Conservation (phyloP, 1,139 yeast species). For the Yamadazyma triangularis region DNA sequence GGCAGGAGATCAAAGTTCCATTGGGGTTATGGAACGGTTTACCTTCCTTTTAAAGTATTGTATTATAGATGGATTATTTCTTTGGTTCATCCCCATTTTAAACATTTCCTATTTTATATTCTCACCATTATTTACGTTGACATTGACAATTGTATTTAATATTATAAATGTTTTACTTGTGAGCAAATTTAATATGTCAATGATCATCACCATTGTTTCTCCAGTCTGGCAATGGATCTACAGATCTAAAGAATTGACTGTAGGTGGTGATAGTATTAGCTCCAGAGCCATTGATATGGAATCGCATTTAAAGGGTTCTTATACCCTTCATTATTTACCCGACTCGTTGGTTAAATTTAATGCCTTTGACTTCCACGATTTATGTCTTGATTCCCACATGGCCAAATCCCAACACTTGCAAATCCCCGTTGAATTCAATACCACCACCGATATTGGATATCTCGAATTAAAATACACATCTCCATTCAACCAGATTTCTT, state of each 20-base stretch:
- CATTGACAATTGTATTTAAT: constrained; percentile 35
- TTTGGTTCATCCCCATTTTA: constrained; percentile 67
- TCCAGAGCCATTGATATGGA: constrained; percentile 53
- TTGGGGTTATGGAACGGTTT: constrained; percentile 36
- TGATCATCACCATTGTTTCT: constrained; percentile 26
- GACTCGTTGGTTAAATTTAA: constrained; percentile 85
- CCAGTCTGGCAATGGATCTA: constrained; percentile 48
- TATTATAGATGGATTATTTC: constrained; percentile 63
- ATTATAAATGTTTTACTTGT: constrained; percentile 39
- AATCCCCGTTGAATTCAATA: constrained; percentile 77
- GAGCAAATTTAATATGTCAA: constrained; percentile 32
- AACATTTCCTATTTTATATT: constrained; percentile 72
- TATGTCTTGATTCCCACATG: constrained; percentile 52
- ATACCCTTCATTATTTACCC: constrained; percentile 83
- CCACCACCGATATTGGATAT: constrained; percentile 67
- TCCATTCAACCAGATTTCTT: constrained; percentile 45
- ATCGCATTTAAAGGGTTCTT: constrained; percentile 77
- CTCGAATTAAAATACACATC: constrained; percentile 64
- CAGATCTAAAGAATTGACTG: constrained; percentile 56
- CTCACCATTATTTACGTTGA: constrained; percentile 47
- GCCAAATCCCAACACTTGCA: constrained; percentile 18
- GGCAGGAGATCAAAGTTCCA: constrained; percentile 11
- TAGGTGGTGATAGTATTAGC: constrained; percentile 54
- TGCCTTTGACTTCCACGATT: constrained; percentile 57
- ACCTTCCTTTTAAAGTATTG: constrained; percentile 67